Evolutionary conservation across 2,329 filamentous ascomycete species (phyloP).

Genomic region (Cladosporium cucumerinum): DNA sequence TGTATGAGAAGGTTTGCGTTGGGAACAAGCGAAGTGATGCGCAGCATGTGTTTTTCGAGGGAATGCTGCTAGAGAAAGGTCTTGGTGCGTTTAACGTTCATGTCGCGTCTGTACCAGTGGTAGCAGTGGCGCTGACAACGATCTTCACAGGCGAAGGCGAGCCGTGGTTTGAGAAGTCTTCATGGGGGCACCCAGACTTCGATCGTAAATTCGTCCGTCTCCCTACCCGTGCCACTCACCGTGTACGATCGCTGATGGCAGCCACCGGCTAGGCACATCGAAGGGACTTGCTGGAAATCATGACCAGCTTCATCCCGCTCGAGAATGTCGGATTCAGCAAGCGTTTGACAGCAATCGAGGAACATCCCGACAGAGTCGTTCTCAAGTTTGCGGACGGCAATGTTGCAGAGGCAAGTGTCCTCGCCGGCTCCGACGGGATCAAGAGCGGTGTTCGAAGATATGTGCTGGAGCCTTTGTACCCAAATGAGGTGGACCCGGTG

Average conservation of each 20-base stretch:
- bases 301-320: slow-evolving; percentile 45
- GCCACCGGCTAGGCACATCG: slow-evolving; percentile 35
- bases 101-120: background rate
- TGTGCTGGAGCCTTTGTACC: slow-evolving; percentile 26
- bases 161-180: background rate
- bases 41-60: background rate
- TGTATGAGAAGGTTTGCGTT: background rate
- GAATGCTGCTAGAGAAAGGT: background rate
- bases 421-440: slow-evolving; percentile 32
- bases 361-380: slow-evolving; percentile 37
- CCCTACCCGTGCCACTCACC: too few relatives aligned
- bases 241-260: background rate
- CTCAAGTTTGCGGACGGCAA: slow-evolving; percentile 38
- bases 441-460: slow-evolving; percentile 2
- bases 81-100: background rate
- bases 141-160: background rate
- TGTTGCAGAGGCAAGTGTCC: slow-evolving; percentile 39
- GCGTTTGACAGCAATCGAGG: slow-evolving; percentile 29
- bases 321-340: slow-evolving; percentile 32
- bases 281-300: slow-evolving; percentile 43
- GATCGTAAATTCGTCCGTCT: background rate
- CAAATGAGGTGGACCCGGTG: slow-evolving; percentile 26
- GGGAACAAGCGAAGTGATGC: background rate
- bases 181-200: background rate
- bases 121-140: background rate